phyloP scores from a whole-genome alignment of 2,329 filamentous ascomycete species.

The Pestalotiopsis sp. region DNA sequence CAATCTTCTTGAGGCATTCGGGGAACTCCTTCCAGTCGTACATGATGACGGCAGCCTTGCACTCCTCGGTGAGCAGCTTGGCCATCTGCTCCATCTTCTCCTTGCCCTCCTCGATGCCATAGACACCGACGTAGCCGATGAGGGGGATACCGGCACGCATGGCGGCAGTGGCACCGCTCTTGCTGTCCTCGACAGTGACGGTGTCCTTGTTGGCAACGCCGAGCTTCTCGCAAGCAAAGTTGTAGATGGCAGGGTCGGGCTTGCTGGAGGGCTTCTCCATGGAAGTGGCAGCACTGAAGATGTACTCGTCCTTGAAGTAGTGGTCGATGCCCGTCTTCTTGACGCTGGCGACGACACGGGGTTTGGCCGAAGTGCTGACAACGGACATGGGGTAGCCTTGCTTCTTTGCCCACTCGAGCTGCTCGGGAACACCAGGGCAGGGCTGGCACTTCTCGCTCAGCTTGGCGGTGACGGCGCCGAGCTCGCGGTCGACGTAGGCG shows the following conservation, averaged over 20 bases:
- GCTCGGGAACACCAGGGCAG: slow-evolving; percentile 60
- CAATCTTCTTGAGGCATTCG: slow-evolving; percentile 37
- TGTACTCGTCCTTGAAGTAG: slow-evolving; percentile 67
- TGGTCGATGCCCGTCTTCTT: slow-evolving; percentile 69
- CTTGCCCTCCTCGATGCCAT: slow-evolving; percentile 41
- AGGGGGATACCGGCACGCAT: slow-evolving; percentile 71
- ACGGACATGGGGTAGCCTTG: slow-evolving; percentile 69
- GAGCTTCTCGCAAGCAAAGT: slow-evolving; percentile 67
- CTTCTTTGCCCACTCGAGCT: slow-evolving; percentile 60
- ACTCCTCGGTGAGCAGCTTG: slow-evolving; percentile 51
- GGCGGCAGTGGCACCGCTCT: slow-evolving; percentile 70
- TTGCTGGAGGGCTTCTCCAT: slow-evolving; percentile 71
- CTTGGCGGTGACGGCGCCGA: slow-evolving; percentile 71
- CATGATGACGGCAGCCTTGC: slow-evolving; percentile 53
- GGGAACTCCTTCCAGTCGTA: slow-evolving; percentile 46
- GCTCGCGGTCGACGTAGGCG: slow-evolving; percentile 66
- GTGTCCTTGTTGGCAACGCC: slow-evolving; percentile 66
- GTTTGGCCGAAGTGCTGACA: slow-evolving; percentile 70
- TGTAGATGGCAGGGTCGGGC: slow-evolving; percentile 76
- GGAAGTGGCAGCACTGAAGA: slow-evolving; percentile 73
- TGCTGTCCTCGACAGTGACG: slow-evolving; percentile 74
- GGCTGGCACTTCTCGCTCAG: slow-evolving; percentile 63
- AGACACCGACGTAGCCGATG: slow-evolving; percentile 72
- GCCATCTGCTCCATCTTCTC: slow-evolving; percentile 60
- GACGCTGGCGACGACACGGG: slow-evolving; percentile 69